These are phyloP conservation scores for Papilionanthe hybrid DNA, from an alignment of 116 monocot species.

Conservation along the genomic window DNA sequence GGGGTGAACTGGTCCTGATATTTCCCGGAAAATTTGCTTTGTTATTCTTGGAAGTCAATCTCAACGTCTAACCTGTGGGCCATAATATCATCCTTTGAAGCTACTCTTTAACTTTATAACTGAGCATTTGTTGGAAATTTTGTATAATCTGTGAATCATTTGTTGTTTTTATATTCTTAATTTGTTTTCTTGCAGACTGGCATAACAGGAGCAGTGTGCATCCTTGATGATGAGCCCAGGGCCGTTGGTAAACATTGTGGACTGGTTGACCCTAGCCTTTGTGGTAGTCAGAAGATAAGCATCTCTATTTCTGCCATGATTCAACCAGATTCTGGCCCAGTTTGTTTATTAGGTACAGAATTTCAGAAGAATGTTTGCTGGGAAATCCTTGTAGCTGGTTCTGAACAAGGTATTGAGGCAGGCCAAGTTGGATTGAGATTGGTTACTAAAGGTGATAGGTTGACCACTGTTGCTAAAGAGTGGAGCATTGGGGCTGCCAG, in stretches of 20 bases:
- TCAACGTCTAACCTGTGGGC: neutral
- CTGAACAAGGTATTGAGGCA: constrained; percentile 99
- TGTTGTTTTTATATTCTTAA: neutral
- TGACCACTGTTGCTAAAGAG: constrained; percentile 86
- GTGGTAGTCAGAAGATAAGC: constrained; percentile 47
- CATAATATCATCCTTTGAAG: neutral
- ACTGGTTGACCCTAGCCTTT: constrained; percentile 63
- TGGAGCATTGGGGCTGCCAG: constrained; percentile 88
- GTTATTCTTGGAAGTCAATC: neutral
- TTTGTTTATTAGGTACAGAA: constrained; percentile 95
- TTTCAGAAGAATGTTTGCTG: constrained; percentile 87
- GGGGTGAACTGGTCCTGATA: neutral
- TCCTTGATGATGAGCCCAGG: constrained; percentile 97
- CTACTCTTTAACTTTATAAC: neutral
- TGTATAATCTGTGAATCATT: neutral
- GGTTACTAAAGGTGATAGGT: constrained; percentile 80
- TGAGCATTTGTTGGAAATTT: neutral
- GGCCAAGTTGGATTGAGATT: constrained; percentile 95
- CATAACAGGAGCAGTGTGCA: constrained; percentile 65
- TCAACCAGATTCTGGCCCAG: constrained; percentile 96
- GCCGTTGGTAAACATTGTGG: constrained; percentile 80
- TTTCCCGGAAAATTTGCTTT: neutral
- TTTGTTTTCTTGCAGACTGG: constrained; percentile 54
- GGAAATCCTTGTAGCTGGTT: constrained; percentile 97
- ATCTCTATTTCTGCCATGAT: constrained; percentile 83